Evolutionary conservation across 2,329 filamentous ascomycete species (phyloP).

Genomic region (Gliomastix tumulicola): DNA sequence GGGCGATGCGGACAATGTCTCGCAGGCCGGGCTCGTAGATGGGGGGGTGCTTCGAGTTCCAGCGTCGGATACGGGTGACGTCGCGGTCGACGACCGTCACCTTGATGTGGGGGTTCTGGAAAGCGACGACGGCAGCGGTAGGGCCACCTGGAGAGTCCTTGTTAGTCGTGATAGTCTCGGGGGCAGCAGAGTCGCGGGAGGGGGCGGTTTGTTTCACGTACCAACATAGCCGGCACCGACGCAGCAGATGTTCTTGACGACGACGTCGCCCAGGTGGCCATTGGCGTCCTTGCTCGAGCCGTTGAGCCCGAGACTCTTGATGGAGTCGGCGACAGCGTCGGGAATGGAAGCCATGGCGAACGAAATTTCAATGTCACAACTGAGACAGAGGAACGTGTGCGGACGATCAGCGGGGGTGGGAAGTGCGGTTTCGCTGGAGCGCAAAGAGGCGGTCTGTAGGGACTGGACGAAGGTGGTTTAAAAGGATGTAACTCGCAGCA

Average conservation of each 20-base stretch:
- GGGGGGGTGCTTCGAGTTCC: conserved; percentile 67
- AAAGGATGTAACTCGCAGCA: no score
- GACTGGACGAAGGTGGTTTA: no score
- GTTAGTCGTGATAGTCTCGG: no score
- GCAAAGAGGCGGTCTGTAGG: no score
- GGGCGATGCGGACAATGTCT: conserved; percentile 58
- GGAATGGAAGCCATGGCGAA: conserved; percentile 13
- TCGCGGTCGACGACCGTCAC: conserved; percentile 73
- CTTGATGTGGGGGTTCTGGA: conserved; percentile 62
- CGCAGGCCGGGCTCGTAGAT: conserved; percentile 69
- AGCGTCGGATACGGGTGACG: conserved; percentile 56
- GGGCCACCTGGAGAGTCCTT: conserved; percentile 58
- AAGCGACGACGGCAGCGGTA: conserved; percentile 67
- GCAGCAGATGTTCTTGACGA: conserved; percentile 59
- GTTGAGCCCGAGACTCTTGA: conserved; percentile 22
- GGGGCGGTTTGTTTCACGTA: conserved; percentile 35
- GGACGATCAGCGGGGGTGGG: background rate
- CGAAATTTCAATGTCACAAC: no score
- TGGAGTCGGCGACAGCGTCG: conserved; percentile 16
- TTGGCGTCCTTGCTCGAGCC: conserved; percentile 19
- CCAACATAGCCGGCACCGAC: conserved; percentile 72
- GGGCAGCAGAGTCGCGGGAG: no score
- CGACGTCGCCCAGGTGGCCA: conserved; percentile 17
- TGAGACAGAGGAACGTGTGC: no score
- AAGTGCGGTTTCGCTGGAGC: background rate